Percentiles rank a stretch among this genome's conserved stretches.
Conservation (phyloP, 257 asterid genomes). For the Solanum sparsipilum region DNA sequence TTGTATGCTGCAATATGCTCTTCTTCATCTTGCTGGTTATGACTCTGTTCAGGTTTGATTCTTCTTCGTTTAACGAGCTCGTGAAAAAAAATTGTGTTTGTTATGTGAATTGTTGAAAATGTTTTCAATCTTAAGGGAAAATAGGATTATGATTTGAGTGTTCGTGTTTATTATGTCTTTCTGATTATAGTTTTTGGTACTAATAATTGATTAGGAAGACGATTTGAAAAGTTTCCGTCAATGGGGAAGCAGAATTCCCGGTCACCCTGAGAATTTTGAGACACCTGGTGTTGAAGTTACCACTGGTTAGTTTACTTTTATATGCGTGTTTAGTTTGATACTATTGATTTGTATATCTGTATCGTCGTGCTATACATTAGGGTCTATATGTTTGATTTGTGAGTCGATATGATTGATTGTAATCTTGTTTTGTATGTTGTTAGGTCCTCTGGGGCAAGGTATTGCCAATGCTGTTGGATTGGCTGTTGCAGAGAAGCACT, state of each 20-base stretch:
- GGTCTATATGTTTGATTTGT: not conserved
- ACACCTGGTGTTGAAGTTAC: slow-evolving; percentile 75
- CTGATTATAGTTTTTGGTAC: slow-evolving; percentile 5
- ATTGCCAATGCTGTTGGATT: slow-evolving; percentile 75
- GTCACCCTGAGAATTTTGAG: slow-evolving; percentile 81
- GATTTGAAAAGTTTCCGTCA: slow-evolving; percentile 61
- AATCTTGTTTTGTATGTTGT: slow-evolving; percentile 3
- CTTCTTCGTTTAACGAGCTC: not conserved
- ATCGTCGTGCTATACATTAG: not conserved
- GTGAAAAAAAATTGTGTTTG: not conserved
- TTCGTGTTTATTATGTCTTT: not conserved
- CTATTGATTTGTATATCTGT: not conserved
- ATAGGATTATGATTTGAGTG: not conserved
- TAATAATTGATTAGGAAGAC: slow-evolving; percentile 30
- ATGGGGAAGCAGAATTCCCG: slow-evolving; percentile 78
- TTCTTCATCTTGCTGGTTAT: slow-evolving; percentile 65
- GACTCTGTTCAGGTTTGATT: slow-evolving; percentile 54
- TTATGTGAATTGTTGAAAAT: not conserved
- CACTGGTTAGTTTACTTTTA: slow-evolving; percentile 33
- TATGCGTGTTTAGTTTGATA: not conserved
- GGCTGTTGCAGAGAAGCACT: slow-evolving; percentile 73
- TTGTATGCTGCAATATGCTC: slow-evolving; percentile 74
- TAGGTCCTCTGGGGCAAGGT: slow-evolving; percentile 95
- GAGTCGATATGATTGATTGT: not conserved
- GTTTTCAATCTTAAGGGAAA: not conserved